These are phyloP conservation scores for Trichoderma koningiopsis DNA, from an alignment of 2,329 filamentous ascomycete genomes.

Conservation along the genomic window DNA sequence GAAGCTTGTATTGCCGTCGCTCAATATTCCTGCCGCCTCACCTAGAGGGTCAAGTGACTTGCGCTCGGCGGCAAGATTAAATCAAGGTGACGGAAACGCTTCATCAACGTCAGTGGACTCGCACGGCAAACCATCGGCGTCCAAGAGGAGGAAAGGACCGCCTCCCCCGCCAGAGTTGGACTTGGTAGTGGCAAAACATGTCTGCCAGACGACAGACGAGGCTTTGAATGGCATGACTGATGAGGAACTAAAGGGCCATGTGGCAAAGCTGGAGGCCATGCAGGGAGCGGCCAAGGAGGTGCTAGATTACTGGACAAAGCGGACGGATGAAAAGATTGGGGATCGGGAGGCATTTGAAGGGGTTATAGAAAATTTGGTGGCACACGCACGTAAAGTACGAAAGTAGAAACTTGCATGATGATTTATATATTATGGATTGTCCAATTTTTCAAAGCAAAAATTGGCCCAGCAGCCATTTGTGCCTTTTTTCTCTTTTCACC, in stretches of 20 bases:
- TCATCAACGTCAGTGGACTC: slow-evolving; percentile 63
- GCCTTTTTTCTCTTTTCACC: slow-evolving; percentile 6
- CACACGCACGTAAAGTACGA: slow-evolving; percentile 81
- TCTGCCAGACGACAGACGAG: slow-evolving; percentile 83
- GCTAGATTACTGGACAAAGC: slow-evolving; percentile 85
- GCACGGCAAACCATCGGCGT: slow-evolving; percentile 53
- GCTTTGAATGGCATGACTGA: slow-evolving; percentile 79
- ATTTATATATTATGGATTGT: slow-evolving; percentile 13
- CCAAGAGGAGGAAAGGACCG: slow-evolving; percentile 57
- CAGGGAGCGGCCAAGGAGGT: slow-evolving; percentile 73
- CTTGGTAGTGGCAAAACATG: slow-evolving; percentile 72
- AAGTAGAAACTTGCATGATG: slow-evolving; percentile 55
- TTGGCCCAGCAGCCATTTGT: slow-evolving; percentile 30
- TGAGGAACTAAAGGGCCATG: slow-evolving; percentile 71
- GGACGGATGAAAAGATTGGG: slow-evolving; percentile 81
- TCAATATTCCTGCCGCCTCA: slow-evolving; percentile 67
- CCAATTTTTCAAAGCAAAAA: slow-evolving; percentile 30
- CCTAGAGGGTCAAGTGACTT: slow-evolving; percentile 59
- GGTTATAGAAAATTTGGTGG: slow-evolving; percentile 94
- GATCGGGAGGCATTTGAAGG: slow-evolving; percentile 94
- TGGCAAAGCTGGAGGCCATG: slow-evolving; percentile 68
- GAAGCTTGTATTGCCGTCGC: slow-evolving; percentile 89
- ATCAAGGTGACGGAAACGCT: slow-evolving; percentile 53
- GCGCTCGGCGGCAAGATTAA: slow-evolving; percentile 50
- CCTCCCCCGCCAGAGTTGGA: slow-evolving; percentile 76